phyloP scores from a whole-genome alignment of 192 early-diverging fungal genomes.

The Podochytrium sp. region DNA sequence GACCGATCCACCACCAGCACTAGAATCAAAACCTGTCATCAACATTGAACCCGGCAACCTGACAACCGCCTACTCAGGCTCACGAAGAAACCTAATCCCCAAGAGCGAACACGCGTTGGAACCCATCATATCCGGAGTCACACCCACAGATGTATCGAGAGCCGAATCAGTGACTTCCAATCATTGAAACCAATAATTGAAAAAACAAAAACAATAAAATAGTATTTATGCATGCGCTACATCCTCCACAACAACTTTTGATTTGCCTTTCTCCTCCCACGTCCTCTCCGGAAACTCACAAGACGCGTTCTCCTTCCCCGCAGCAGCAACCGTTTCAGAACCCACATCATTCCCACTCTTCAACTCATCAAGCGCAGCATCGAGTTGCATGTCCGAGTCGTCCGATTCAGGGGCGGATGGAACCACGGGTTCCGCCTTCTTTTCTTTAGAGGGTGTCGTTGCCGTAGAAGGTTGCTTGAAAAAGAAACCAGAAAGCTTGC shows the following conservation, averaged over 20 bases:
- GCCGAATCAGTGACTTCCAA: conserved; percentile 14
- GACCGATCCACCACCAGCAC: background rate
- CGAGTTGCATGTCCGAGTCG: conserved; percentile 9
- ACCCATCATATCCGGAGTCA: conserved; percentile 18
- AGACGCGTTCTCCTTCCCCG: conserved; percentile 14
- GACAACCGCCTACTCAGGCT: conserved; percentile 26
- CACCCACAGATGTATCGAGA: conserved; percentile 18
- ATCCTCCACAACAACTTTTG: background rate
- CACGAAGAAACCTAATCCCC: conserved; percentile 22
- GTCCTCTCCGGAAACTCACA: background rate
- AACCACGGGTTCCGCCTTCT: background rate
- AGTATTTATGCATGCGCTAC: background rate
- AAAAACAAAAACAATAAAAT: background rate
- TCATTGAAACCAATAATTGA: background rate
- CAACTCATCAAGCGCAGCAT: background rate
- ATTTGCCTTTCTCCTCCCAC: conserved; percentile 16
- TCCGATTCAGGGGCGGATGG: background rate
- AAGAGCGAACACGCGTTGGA: conserved; percentile 16
- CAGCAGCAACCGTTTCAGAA: background rate
- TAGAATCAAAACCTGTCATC: background rate
- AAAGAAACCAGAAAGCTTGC: conserved; percentile 21
- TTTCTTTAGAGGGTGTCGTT: background rate
- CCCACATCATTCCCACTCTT: background rate
- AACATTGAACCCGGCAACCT: background rate
- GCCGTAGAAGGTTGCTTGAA: conserved; percentile 9